These are phyloP conservation scores for Mycocentrospora acerina DNA, from an alignment of 2,329 filamentous ascomycete species.

Conservation along the genomic window DNA sequence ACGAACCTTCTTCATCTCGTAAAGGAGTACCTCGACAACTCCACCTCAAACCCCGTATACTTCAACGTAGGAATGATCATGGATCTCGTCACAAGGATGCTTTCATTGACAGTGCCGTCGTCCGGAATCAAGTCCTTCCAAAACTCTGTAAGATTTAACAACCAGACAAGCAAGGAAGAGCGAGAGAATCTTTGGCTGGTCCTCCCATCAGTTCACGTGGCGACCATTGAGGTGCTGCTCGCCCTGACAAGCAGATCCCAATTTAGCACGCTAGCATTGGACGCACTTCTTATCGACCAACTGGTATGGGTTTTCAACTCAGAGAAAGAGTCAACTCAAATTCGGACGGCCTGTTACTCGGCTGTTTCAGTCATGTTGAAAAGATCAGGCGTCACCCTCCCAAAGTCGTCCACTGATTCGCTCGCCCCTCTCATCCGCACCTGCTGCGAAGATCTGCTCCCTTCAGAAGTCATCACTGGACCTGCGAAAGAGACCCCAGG, in stretches of 20 bases:
- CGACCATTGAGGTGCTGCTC: conserved; percentile 64
- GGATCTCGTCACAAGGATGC: conserved; percentile 70
- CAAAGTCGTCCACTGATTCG: conserved; percentile 65
- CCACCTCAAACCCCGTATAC: conserved; percentile 66
- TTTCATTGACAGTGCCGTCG: conserved; percentile 62
- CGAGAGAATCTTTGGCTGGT: conserved; percentile 74
- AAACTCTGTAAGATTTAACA: conserved; percentile 60
- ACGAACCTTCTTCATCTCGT: conserved; percentile 66
- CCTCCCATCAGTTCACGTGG: conserved; percentile 73
- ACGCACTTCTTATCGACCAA: conserved; percentile 69
- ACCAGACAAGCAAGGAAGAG: conserved; percentile 76
- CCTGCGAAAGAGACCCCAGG: conserved; percentile 40
- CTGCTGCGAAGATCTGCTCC: conserved; percentile 75
- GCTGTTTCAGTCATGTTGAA: conserved; percentile 60
- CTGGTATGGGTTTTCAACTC: conserved; percentile 67
- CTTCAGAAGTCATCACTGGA: conserved; percentile 35
- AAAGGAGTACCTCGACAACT: conserved; percentile 61
- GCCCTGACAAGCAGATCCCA: conserved; percentile 61
- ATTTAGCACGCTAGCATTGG: conserved; percentile 59
- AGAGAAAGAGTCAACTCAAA: conserved; percentile 50
- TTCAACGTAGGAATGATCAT: conserved; percentile 68
- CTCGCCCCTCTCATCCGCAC: conserved; percentile 63
- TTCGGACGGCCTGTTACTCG: conserved; percentile 64
- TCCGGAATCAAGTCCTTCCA: conserved; percentile 44
- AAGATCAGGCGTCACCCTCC: conserved; percentile 65